phyloP scores from a whole-genome alignment of 768 basidiomycete species.

The Hydnum rufescens region DNA sequence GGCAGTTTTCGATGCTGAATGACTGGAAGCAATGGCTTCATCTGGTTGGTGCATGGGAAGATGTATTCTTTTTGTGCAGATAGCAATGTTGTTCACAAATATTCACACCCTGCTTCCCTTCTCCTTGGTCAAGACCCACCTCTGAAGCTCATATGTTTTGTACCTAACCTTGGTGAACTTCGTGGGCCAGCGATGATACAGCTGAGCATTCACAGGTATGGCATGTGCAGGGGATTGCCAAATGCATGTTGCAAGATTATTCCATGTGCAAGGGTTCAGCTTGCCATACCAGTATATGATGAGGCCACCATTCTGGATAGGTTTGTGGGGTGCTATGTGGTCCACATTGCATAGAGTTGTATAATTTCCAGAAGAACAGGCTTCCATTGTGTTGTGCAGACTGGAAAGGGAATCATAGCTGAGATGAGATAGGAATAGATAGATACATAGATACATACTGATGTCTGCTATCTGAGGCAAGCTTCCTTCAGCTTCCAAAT shows the following conservation, averaged over 20 bases:
- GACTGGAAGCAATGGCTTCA: no score
- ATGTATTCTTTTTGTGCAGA: no score
- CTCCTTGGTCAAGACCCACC: constrained; percentile 50
- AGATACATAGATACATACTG: constrained; percentile 14
- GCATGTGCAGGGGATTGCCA: constrained; percentile 85
- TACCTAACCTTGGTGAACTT: constrained; percentile 56
- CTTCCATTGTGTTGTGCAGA: no score
- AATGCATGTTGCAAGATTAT: constrained; percentile 89
- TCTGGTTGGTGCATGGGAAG: no score
- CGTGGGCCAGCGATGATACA: constrained; percentile 70
- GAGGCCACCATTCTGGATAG: constrained; percentile 70
- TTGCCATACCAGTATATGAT: constrained; percentile 91
- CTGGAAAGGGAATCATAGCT: constrained; percentile 5
- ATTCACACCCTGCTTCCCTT: not conserved
- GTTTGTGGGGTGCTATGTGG: constrained; percentile 77
- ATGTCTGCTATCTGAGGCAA: constrained; percentile 51
- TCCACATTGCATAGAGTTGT: constrained; percentile 75
- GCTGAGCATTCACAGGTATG: constrained; percentile 54
- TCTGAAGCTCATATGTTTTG: constrained; percentile 58
- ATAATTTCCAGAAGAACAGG: not conserved
- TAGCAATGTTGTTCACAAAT: no score
- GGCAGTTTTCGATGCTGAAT: no score
- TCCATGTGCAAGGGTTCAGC: constrained; percentile 49
- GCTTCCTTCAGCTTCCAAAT: constrained; percentile 61
- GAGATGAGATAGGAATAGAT: no score